These are phyloP conservation scores for Myxozyma kluyveri DNA, from an alignment of 805 yeast species.

Conservation along the genomic window DNA sequence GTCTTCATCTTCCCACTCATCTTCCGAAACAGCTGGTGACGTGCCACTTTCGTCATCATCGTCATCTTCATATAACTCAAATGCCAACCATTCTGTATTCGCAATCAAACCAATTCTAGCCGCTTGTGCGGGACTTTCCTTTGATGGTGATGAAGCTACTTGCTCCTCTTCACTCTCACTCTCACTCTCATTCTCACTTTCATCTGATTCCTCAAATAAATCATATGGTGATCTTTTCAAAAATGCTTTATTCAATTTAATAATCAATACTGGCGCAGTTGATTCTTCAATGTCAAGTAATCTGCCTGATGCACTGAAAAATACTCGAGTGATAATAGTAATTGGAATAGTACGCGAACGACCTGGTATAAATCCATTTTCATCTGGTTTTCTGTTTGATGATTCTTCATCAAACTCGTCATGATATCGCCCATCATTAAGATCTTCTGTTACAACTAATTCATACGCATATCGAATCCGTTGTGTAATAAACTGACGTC, in stretches of 20 bases:
- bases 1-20: slow-evolving; percentile 29
- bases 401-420: slow-evolving; percentile 49
- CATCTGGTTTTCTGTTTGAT: slow-evolving; percentile 10
- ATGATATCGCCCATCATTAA: slow-evolving; percentile 71
- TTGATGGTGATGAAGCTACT: too few relatives aligned
- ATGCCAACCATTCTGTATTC: slow-evolving; percentile 33
- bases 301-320: slow-evolving; percentile 69
- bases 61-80: slow-evolving; percentile 28
- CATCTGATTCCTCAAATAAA: slow-evolving; percentile 9
- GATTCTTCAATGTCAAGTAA: slow-evolving; percentile 61
- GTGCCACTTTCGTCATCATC: slow-evolving; percentile 36
- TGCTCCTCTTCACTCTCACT: slow-evolving; percentile 46
- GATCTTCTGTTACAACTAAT: slow-evolving; percentile 53
- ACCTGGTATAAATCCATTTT: slow-evolving; percentile 17
- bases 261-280: slow-evolving; percentile 61
- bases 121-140: slow-evolving; percentile 7
- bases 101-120: slow-evolving; percentile 18
- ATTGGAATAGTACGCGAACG: slow-evolving; percentile 41
- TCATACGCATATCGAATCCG: slow-evolving; percentile 42
- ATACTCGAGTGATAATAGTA: slow-evolving; percentile 49
- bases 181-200: slow-evolving; percentile 22
- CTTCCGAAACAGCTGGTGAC: slow-evolving; percentile 33
- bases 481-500: background rate
- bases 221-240: slow-evolving; percentile 11
- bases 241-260: slow-evolving; percentile 46